A percentile compares a stretch with the other conserved stretches of the same genome.
Conservation (phyloP, 768 basidiomycete species). For the Russula earlei region DNA sequence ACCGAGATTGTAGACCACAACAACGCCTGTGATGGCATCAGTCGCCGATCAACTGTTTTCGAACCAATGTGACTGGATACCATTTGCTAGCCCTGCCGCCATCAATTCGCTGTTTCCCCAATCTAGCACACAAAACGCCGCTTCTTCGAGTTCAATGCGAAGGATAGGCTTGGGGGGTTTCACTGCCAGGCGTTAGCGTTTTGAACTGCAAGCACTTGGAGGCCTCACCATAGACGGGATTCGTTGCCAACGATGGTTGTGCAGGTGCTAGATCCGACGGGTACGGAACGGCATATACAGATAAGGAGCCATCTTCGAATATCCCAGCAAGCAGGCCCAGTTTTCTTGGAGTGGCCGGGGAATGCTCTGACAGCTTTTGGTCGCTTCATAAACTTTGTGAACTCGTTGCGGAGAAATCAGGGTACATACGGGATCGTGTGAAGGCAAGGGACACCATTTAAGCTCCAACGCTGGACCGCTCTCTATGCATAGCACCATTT, state of each 20-base stretch:
- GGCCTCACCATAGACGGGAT: constrained; percentile 11
- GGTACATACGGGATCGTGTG: constrained; percentile 47
- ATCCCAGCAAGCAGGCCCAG: constrained; percentile 78
- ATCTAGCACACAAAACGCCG: constrained; percentile 71
- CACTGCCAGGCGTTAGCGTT: constrained; percentile 32
- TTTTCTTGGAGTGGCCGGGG: constrained; percentile 36
- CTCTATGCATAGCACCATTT: constrained; percentile 80
- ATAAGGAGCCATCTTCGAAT: constrained; percentile 81
- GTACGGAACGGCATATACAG: constrained; percentile 71
- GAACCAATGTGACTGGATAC: constrained; percentile 30
- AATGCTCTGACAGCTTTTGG: constrained; percentile 4
- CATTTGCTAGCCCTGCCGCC: constrained; percentile 78
- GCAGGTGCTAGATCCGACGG: constrained; percentile 42
- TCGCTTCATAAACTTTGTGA: background rate
- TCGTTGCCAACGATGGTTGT: background rate
- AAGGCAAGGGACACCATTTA: constrained; percentile 91
- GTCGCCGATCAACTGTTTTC: background rate
- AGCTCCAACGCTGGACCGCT: constrained; percentile 69
- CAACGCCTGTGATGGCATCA: constrained; percentile 32
- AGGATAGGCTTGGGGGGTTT: constrained; percentile 54
- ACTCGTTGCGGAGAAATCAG: background rate
- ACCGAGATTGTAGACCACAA: constrained; percentile 50
- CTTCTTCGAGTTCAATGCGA: constrained; percentile 65
- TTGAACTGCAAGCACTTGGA: background rate
- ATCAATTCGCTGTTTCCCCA: constrained; percentile 84